Base-by-base conservation (phyloP, 2,329 filamentous ascomycete species). In the Fusarium mangiferae region DNA sequence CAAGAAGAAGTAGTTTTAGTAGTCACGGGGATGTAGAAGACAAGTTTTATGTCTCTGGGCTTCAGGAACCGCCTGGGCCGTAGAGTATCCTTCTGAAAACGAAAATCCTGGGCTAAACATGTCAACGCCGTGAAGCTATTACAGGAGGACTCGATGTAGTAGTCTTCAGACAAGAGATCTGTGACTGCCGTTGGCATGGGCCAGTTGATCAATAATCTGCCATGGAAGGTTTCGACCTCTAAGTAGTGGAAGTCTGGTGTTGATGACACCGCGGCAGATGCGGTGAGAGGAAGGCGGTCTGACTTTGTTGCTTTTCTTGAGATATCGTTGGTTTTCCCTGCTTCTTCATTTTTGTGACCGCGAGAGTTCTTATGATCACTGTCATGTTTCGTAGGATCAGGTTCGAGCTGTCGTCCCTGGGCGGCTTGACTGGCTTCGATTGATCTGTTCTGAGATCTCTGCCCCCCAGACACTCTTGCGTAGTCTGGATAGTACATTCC, bases 211-310 rank as follows among this genome's bases (percentile, higher is more conserved):
- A 38, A 10, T 6, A 54, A 17, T 36, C n/a, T 54, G 2, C 18
- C 33, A 10, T 38, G 4, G 14, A 38, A n/a, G 2, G 18, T 38
- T 14, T 54, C 9, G 24, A 13, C 14, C 14, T 36, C 35, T 14
- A 38, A 22, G 35, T 38, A n/a, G 10, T 26, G 6, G 35, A 12
- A 12, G 7, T 24, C 33, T 26, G 13, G 17, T 4, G 13, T 26
- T 36, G 20, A 9, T 52, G 49, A 15, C 6, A 11, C 7, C 5
- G 7, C 20, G 5, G 22, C 28, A 13, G 7, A 17, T 48, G 4
- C 14, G 7, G 20, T n/a, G 14, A 30, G 13, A 14, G 9, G 20
- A 17, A 12, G 6, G 0, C 4, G 10, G 0, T 17, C 7, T 6
- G 20, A 12, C 9, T 49, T 30, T 6, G 9, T n/a, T 6, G 6